Conservation (phyloP, 129 eudicot species). For the sunflower (Helianthus annuus) region DNA sequence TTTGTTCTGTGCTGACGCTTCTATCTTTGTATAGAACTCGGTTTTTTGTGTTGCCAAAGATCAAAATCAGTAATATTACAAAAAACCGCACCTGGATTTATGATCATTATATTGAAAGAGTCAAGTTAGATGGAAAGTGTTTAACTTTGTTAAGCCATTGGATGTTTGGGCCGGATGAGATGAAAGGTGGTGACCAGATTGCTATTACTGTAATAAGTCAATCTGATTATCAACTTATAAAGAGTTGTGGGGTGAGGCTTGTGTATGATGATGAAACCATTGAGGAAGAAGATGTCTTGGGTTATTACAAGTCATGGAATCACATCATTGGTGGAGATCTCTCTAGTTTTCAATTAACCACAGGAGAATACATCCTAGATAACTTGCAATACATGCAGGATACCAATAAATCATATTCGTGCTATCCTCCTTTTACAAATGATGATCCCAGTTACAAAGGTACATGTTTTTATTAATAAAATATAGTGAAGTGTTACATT, state of each 20-base stretch:
- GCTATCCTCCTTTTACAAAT: too few relatives aligned
- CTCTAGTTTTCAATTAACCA: too few relatives aligned
- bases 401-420: neutral
- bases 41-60: too few relatives aligned
- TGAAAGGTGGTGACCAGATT: slow-evolving; percentile 4
- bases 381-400: neutral
- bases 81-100: neutral
- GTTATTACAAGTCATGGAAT: too few relatives aligned
- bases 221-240: too few relatives aligned
- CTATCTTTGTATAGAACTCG: too few relatives aligned
- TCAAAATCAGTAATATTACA: slow-evolving; percentile 2
- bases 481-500: too few relatives aligned
- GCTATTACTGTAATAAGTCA: neutral
- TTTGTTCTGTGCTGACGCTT: too few relatives aligned
- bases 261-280: neutral
- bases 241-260: slow-evolving; percentile 3
- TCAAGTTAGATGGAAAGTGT: neutral
- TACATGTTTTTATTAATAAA: too few relatives aligned
- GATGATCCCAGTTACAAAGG: neutral
- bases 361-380: slow-evolving; percentile 6
- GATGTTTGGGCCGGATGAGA: slow-evolving; percentile 9
- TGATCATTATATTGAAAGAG: neutral
- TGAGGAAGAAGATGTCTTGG: too few relatives aligned
- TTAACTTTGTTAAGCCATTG: neutral
- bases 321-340: too few relatives aligned